Evolutionary conservation across 2,329 filamentous ascomycete species (phyloP).

Genomic region (Aspergillus jensenii): DNA sequence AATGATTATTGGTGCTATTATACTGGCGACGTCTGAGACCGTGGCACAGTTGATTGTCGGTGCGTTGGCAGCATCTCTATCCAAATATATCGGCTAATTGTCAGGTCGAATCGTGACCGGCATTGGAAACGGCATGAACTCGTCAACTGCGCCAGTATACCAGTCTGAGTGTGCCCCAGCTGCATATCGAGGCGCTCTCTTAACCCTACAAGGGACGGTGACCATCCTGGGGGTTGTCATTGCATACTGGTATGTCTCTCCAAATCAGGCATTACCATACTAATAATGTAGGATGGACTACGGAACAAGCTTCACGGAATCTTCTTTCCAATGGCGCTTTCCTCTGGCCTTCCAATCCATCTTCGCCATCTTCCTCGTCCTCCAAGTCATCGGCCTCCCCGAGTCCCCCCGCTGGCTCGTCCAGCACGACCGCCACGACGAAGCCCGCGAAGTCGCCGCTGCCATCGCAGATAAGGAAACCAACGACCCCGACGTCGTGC

Average conservation of each 20-base stretch:
- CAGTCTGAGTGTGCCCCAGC: slow-evolving; percentile 33
- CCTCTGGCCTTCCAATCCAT: slow-evolving; percentile 31
- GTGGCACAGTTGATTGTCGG: slow-evolving; percentile 48
- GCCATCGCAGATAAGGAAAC: slow-evolving; percentile 17
- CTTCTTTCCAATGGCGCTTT: slow-evolving; percentile 32
- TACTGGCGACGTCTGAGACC: slow-evolving; percentile 39
- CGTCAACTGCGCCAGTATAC: slow-evolving; percentile 26
- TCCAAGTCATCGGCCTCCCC: slow-evolving; percentile 26
- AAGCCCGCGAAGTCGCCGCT: slow-evolving; percentile 25
- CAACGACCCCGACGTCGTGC: slow-evolving; percentile 13
- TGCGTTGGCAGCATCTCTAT: neutral
- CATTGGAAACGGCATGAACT: slow-evolving; percentile 33
- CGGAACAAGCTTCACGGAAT: slow-evolving; percentile 41
- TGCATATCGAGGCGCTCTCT: slow-evolving; percentile 22
- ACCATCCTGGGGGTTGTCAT: slow-evolving; percentile 26
- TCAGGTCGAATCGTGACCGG: slow-evolving; percentile 46
- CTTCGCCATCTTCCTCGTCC: slow-evolving; percentile 27
- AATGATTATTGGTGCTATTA: slow-evolving; percentile 30
- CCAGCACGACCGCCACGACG: slow-evolving; percentile 25
- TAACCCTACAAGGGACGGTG: slow-evolving; percentile 27
- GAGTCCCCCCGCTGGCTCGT: slow-evolving; percentile 34
- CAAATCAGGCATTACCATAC: neutral
- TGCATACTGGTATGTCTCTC: slow-evolving; percentile 19
- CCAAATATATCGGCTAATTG: neutral
- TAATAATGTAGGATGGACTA: slow-evolving; percentile 36